Base-by-base conservation (phyloP, 805 yeast species). In the Candida schatavii region DNA sequence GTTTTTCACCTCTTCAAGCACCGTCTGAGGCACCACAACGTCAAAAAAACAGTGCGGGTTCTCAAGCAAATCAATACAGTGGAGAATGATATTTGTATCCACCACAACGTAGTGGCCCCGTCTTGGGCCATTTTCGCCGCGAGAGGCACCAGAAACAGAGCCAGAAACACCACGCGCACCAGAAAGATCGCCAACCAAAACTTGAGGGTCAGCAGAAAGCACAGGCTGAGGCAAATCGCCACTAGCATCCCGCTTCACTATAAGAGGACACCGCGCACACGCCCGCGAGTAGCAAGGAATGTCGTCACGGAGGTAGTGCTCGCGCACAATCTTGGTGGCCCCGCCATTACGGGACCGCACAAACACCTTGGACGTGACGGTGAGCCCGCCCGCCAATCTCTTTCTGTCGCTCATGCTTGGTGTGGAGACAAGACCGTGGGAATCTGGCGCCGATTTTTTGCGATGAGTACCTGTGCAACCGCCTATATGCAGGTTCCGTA, bases 21-120 rank as follows among this genome's bases (percentile, higher is more conserved):
- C 97, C 5, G 95, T 85, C 60, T 93, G 99, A 1, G 98, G 96
- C n/a, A 93, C 69, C 43, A 93, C 83, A 14, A 90, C 96, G 63
- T 93, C 98, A 55, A 75, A 83, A 56, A 93, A 87, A 41, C 86
- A 83, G 23, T 77, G 74, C 17, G 73, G 72, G 53, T 80, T 83
- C 61, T 93, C 99, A 42, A 93, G 66, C 45, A 93, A 67, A 62
- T 93, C 99, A 47, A 93, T 91, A 4, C 96, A 91, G 57, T 83
- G 85, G 46, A 93, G 67, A 1, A 86, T 83, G 49, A 93, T 83
- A 56, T 93, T 91, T 2, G 98, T 88, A 60, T 93, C 99, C 6
- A 90, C 61, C 0, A 93, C 78, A 6, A 85, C 70, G 55, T 93
- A 93, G 58, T 93, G 98, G 11, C 11, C 10, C 32, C 9, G 28